Base-by-base conservation (phyloP, 179 eudicot species). In the Spergularia azorica region DNA sequence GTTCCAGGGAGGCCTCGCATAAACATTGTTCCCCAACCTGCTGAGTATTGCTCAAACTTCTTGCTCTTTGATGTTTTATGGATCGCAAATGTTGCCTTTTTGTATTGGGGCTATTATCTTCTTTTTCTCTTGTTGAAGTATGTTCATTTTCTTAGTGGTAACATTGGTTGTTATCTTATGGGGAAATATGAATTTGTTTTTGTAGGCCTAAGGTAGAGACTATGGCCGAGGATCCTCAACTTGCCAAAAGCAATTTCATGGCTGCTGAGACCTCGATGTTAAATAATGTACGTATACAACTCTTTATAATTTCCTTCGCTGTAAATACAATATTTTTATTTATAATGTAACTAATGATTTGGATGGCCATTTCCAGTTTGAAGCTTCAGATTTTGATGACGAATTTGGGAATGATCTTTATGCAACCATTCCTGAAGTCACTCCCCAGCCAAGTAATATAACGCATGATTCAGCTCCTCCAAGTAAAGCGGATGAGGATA, bases 381-480 rank as follows among this genome's bases (percentile, higher is more conserved):
- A 88, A 50, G 90, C 89, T 77, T 83, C 86, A 12, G 97, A 91
- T 62, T 91, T 92, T 91, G 97, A 92, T 84, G 98, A 91, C 86
- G 97, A 87, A 71, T 96, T 94, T 87, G 99, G 97, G 46, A 86
- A 84, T 86, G 95, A 89, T 78, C 75, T 89, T 11, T 94, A 91
- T 83, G 91, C 90, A 16, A 87, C 91, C 15, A 91, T 87, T 74
- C 91, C 98, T 63, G 93, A 89, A 77, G 83, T 76, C 21, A 63
- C 76, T 15, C 82, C 89, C 71, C 88, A 83, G 77, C 56, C 88
- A 16, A 81, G 82, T 85, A 87, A 86, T 79, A 85, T 63, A 43
- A 74, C 82, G 61, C 97, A 84, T 55, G 92, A 90, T 72, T 89
- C 87, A 57, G 81, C 88, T 39, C 85, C 89, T 70, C 81, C 88